These are phyloP conservation scores for Hanseniaspora guilliermondii DNA, from an alignment of 805 yeast genomes.

Conservation along the genomic window DNA sequence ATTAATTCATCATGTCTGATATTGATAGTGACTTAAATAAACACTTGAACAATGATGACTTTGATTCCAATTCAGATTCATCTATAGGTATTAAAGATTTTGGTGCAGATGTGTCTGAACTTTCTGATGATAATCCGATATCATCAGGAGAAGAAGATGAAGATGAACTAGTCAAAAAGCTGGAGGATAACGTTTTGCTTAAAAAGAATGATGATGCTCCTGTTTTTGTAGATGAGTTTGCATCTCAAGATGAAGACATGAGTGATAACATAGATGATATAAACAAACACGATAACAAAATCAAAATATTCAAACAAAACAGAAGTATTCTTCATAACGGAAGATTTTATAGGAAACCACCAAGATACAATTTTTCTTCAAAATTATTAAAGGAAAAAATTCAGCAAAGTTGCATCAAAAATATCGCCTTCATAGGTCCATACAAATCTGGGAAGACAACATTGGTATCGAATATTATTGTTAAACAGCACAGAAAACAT, in stretches of 20 bases:
- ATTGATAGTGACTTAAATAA: neutral
- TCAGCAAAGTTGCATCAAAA: slow-evolving; percentile 45
- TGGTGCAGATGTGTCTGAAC: slow-evolving; percentile 9
- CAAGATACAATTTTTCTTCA: slow-evolving; percentile 38
- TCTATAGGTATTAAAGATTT: slow-evolving; percentile 9
- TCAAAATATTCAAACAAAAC: neutral
- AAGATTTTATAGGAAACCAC: slow-evolving; percentile 29
- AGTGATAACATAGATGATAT: slow-evolving; percentile 4
- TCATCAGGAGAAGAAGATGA: slow-evolving; percentile 2
- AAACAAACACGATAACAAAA: slow-evolving; percentile 7
- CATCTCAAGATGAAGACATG: neutral
- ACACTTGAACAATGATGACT: neutral
- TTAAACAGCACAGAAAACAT: slow-evolving; percentile 46
- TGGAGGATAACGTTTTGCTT: neutral
- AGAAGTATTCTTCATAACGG: slow-evolving; percentile 5
- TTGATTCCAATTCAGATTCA: slow-evolving; percentile 4
- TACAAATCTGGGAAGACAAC: slow-evolving; percentile 80
- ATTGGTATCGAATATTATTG: slow-evolving; percentile 53
- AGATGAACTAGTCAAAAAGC: neutral
- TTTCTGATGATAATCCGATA: neutral
- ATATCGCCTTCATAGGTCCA: slow-evolving; percentile 68
- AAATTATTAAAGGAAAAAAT: slow-evolving; percentile 31
- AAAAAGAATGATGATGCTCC: neutral
- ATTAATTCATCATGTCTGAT: too few species aligned
- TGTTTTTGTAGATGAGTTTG: slow-evolving; percentile 13